Evolutionary conservation across 768 basidiomycete genomes (phyloP), one percentile per base, ranked within the genome.

Genomic region (Lactarius tabidus): DNA sequence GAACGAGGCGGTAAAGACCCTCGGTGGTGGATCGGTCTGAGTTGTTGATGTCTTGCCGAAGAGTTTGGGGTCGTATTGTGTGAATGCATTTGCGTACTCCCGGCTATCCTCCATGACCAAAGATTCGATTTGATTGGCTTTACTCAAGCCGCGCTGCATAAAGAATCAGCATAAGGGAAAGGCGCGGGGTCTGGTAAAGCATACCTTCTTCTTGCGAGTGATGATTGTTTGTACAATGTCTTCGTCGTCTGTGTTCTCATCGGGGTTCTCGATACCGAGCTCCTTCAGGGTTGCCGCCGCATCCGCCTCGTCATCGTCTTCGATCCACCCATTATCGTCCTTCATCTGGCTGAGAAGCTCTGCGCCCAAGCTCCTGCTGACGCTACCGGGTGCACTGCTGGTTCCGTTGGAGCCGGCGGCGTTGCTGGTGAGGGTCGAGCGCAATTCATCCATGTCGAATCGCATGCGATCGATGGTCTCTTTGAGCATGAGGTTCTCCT

Each of bases 391-490:
- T 20, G 74, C 77, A 70, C 86, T 92, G 48, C 77, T 81, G 57
- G 81, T 82, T 17, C 77, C 75, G 0, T 78, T 74, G 15, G 73
- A 72, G 45, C 72, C 74, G 26, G 66, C 70, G n/a, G 75, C 76
- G 45, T 75, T 74, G 45, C 69, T 75, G 43, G 77, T 73, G 6
- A 79, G 77, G 55, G 75, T 77, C 59, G 78, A 84, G 45, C 93
- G 82, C 81, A 95, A 84, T 76, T 95, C 93, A 70, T 98, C 95
- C 82, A 98, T 85, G 71, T 98, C 95, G 69, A 89, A 96, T 36
- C 92, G 82, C 84, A 97, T 88, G 55, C 94, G 84, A 73, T 97
- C 95, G 70, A 98, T 98, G 2, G 95, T 97, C 80, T 98, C 95
- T 73, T 96, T 96, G 66, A 98, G 80, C 72, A 93, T 77, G 69